Evolutionary conservation across 352 stramenopile species (phyloP).

Genomic region (Aphanomyces euteiches): DNA sequence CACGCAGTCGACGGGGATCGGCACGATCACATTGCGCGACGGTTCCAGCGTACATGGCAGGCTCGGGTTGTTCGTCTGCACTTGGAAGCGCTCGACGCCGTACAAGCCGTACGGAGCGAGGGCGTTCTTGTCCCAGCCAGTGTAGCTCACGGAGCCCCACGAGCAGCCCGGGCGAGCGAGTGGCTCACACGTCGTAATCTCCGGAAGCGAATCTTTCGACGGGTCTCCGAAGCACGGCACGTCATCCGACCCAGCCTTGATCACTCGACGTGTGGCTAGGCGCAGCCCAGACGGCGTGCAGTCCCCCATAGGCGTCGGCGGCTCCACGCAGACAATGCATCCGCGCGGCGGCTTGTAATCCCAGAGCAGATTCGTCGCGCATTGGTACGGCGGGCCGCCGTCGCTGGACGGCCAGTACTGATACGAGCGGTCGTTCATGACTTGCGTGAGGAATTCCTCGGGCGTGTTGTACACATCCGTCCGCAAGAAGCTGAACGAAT

Average conservation of each 20-base stretch:
- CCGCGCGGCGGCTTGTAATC: slow-evolving; percentile 3
- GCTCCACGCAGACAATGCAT: slow-evolving; percentile 6
- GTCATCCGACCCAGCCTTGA: slow-evolving; percentile 3
- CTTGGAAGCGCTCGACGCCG: background rate
- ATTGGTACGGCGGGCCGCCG: background rate
- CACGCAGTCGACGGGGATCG: background rate
- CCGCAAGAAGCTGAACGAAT: background rate
- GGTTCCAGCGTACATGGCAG: slow-evolving; percentile 8
- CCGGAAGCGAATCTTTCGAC: background rate
- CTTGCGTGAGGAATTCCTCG: slow-evolving; percentile 18
- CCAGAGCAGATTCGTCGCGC: slow-evolving; percentile 7
- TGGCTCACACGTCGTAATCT: background rate
- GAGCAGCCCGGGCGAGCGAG: background rate
- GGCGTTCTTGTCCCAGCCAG: background rate
- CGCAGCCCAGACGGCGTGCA: background rate
- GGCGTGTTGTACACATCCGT: slow-evolving; percentile 17
- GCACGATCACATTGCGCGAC: background rate
- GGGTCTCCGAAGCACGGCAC: slow-evolving; percentile 4
- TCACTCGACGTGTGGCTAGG: background rate
- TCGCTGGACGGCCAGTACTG: background rate
- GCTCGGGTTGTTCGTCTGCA: slow-evolving; percentile 3
- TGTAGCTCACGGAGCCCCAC: background rate
- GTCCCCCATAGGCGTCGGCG: background rate
- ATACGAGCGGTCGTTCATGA: slow-evolving; percentile 5
- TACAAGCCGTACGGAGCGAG: background rate